Evolutionary conservation across 2,329 filamentous ascomycete genomes (phyloP), one percentile per base, ranked within the genome.

Genomic region (Byssothecium circinans): DNA sequence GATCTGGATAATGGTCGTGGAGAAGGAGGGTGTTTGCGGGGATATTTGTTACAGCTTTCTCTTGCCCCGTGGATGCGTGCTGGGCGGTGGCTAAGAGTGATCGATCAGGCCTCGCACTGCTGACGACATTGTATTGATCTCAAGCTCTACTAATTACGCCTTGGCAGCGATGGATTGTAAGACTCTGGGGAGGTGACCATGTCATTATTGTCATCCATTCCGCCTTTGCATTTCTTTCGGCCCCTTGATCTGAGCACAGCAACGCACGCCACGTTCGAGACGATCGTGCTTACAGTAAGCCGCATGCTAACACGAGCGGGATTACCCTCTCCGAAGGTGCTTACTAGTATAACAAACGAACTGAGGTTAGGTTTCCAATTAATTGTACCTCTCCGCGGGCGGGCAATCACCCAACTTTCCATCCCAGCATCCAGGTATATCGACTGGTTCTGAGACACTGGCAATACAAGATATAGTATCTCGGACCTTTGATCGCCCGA

Each of bases 331-430:
- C 15, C 8, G 10, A 36, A 36, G 49, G 27, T 40, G 43, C 43
- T 43, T 39, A 10, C 23, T 25, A 25, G 23, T 25, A 43, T 45
- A 20, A 45, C 42, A 39, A 45, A 8, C 42, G 32, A 49, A 38
- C 22, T 41, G 46, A 43, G 50, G 52, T 52, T 52, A 45, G 34
- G 56, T 60, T 56, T 59, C 40, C 52, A 53, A 59, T 59, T 56
- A 32, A 56, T 36, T 52, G 19, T 22, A 5, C 19, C 27, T 43
- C 15, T n/a, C 29, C 29, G 39, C 29, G 47, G 19, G 37, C 36
- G 42, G 40, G 46, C 43, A 37, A 53, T 44, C 35, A 37, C 47
- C 45, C 39, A 43, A 22, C 38, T 45, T 43, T 47, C 52, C 52
- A 39, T 44, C 49, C 57, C 50, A 52, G 47, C 44, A 45, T 45